phyloP scores from a whole-genome alignment of 2,329 filamentous ascomycete genomes.

The Ramularia endophylla region DNA sequence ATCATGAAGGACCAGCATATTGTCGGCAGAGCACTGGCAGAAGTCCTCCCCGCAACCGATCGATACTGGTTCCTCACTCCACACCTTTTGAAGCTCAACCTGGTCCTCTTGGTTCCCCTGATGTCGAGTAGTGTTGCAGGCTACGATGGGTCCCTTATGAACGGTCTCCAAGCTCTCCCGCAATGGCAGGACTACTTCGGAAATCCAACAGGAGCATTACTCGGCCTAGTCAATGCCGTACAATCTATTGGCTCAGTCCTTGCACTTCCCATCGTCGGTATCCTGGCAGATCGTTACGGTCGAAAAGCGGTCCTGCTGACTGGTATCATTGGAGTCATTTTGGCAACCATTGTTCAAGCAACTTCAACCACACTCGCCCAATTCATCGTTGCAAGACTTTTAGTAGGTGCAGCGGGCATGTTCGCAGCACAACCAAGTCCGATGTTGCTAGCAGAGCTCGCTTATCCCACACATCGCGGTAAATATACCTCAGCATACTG shows the following conservation, averaged over 20 bases:
- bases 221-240: constrained; percentile 36
- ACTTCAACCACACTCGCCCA: constrained; percentile 21
- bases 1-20: constrained; percentile 26
- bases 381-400: constrained; percentile 16
- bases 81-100: constrained; percentile 42
- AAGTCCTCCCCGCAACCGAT: constrained; percentile 38
- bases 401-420: constrained; percentile 19
- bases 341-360: constrained; percentile 31
- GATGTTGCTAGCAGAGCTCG: constrained; percentile 16
- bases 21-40: constrained; percentile 27
- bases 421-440: constrained; percentile 19
- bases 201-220: constrained; percentile 31
- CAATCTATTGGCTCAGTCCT: constrained; percentile 38
- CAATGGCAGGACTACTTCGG: constrained; percentile 41
- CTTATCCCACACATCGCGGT: constrained; percentile 20
- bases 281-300: constrained; percentile 37
- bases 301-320: constrained; percentile 32
- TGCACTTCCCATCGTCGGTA: constrained; percentile 33
- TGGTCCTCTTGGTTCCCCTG: constrained; percentile 40
- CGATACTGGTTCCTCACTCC: constrained; percentile 39
- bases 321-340: constrained; percentile 29
- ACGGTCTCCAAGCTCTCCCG: constrained; percentile 30
- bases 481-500: constrained; percentile 16
- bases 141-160: constrained; percentile 43
- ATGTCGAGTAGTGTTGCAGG: constrained; percentile 40